Percentiles rank a stretch among this genome's conserved stretches.
phyloP scores from a whole-genome alignment of 2,329 filamentous ascomycete genomes.

The Aspergillus clavatus region DNA sequence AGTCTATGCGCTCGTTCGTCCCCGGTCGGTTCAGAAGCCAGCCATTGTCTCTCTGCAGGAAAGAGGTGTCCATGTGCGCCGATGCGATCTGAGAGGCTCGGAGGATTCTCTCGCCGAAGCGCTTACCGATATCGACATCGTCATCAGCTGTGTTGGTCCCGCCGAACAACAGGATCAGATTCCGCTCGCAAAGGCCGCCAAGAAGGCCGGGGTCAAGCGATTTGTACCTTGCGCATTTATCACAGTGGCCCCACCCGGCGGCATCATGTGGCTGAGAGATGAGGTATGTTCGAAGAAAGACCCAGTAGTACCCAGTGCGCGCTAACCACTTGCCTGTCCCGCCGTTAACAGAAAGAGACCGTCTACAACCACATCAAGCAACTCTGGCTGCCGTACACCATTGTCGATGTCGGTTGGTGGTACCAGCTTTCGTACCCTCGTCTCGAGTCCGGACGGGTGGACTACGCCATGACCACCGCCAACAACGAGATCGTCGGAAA shows the following conservation, averaged over 20 bases:
- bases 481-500: constrained; percentile 42
- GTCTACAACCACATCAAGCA: constrained; percentile 48
- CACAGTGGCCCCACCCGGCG: constrained; percentile 44
- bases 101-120: constrained; percentile 41
- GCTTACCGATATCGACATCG: constrained; percentile 42
- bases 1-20: constrained; percentile 46
- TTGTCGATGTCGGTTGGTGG: constrained; percentile 58
- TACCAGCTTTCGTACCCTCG: constrained; percentile 46
- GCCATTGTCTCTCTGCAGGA: constrained; percentile 38
- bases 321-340: neutral
- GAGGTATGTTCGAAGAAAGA: constrained; percentile 24
- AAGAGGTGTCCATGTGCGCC: constrained; percentile 42
- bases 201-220: constrained; percentile 47
- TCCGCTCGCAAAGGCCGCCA: constrained; percentile 45
- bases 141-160: constrained; percentile 42
- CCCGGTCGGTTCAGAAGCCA: constrained; percentile 46
- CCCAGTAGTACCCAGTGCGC: neutral
- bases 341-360: constrained; percentile 44
- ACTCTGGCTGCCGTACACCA: constrained; percentile 50
- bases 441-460: constrained; percentile 45
- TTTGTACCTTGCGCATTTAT: constrained; percentile 51
- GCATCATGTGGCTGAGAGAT: constrained; percentile 41
- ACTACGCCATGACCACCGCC: constrained; percentile 38
- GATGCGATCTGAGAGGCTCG: constrained; percentile 41
- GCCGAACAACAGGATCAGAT: constrained; percentile 41